Percentiles rank a stretch among this genome's conserved stretches.
Evolutionary conservation across 257 asterid genomes (phyloP).

Genomic region (Solanum bulbocastanum): DNA sequence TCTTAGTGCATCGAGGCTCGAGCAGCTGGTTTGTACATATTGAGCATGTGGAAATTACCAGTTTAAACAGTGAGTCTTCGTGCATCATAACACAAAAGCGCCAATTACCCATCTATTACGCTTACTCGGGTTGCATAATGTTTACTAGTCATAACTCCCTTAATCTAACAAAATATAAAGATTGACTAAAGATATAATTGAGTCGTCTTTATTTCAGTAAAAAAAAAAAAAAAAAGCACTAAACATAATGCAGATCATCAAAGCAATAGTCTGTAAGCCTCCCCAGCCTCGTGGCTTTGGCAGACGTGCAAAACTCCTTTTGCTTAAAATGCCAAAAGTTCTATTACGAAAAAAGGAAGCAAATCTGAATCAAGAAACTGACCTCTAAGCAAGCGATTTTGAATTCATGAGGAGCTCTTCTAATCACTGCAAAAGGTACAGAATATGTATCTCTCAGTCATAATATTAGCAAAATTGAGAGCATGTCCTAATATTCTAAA

Average conservation of each 20-base stretch:
- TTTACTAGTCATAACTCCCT: not conserved
- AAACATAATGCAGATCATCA: not conserved
- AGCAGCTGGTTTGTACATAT: not conserved
- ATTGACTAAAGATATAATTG: not conserved
- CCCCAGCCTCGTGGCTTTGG: not conserved
- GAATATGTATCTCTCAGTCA: slow-evolving; percentile 6
- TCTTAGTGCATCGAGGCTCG: not conserved
- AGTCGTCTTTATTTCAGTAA: not conserved
- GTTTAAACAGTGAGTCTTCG: not conserved
- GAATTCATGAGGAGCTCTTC: slow-evolving; percentile 88
- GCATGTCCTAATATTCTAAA: not conserved
- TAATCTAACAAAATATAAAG: not conserved
- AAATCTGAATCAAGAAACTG: slow-evolving; percentile 6
- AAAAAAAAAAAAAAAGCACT: not conserved
- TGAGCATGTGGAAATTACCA: not conserved
- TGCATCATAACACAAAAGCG: not conserved
- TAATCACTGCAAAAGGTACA: slow-evolving; percentile 49
- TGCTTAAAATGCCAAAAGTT: not conserved
- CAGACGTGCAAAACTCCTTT: not conserved
- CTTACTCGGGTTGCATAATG: not conserved
- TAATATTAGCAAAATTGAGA: not conserved
- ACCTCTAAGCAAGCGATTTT: slow-evolving; percentile 81
- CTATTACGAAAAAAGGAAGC: not conserved
- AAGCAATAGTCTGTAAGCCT: not conserved
- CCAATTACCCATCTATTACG: not conserved